Base-by-base conservation (phyloP, 2,329 filamentous ascomycete species). In the Paraphoma chrysanthemicola region DNA sequence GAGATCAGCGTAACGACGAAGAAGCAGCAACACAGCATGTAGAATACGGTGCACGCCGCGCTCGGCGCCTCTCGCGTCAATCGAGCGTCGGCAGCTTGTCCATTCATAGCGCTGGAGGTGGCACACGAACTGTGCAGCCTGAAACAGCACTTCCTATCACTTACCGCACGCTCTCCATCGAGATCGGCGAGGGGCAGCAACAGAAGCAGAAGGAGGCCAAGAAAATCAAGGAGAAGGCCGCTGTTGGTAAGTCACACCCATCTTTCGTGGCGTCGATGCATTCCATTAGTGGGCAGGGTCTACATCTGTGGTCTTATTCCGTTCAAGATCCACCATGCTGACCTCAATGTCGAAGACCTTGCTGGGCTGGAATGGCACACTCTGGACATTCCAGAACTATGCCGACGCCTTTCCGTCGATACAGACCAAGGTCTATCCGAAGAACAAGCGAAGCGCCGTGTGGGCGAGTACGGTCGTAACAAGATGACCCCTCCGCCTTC, bases 321-420 rank as follows among this genome's bases (percentile, higher is more conserved):
- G 23, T 23, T 23, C 23, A 23, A 23, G 23, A 23, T 23, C 23
- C 5, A 23, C 33, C 10, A 10, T 10, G 44, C 72, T 74, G 28
- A 68, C 56, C 18, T 6, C 5, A 3, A n/a, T 33, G 11, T 11
- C 23, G 9, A 42, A 74, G 70, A 75, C 49, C 65, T 75, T 4
- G 84, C 82, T 48, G 81, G 83, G 55, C 80, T 91, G 48, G 86
- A 91, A 67, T 90, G 89, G 87, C 90, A 92, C 72, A 86, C 78
- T 0, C 77, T 90, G 10, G 73, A 85, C 0, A 68, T 81, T 11
- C 79, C 85, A 6, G 86, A 90, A 54, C 78, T 90, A n/a, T 81
- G 84, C 55, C 80, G 81, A 29, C 84, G 87, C 28, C 82, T 90
- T 33, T 81, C 82, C 1, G 85, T 83, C 6, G 87, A 87, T 12